phyloP scores from a whole-genome alignment of 179 eudicot species.

The Sideroxylon spinosum region DNA sequence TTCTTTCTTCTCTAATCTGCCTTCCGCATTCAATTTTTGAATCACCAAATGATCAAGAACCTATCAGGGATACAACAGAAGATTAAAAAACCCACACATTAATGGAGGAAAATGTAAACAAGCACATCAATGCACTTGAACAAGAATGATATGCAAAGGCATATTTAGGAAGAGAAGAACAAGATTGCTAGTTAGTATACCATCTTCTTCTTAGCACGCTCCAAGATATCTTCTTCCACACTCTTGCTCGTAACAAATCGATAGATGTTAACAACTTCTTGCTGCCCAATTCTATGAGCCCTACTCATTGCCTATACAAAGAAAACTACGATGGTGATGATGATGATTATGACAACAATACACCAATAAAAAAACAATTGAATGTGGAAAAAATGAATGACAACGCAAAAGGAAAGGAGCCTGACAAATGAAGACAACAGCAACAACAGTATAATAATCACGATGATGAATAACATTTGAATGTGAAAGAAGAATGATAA shows the following conservation, averaged over 20 bases:
- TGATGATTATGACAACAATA: background rate
- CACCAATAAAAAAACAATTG: slow-evolving; percentile 5
- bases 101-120: background rate
- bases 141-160: slow-evolving; percentile 5
- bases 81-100: background rate
- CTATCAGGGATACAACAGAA: slow-evolving; percentile 31
- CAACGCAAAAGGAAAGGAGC: background rate
- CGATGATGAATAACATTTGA: too few relatives aligned
- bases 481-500: background rate
- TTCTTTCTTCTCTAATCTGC: slow-evolving; percentile 93
- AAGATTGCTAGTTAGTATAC: slow-evolving; percentile 30
- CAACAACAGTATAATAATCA: too few relatives aligned
- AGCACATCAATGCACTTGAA: background rate
- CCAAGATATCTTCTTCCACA: slow-evolving; percentile 98
- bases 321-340: background rate
- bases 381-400: background rate
- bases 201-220: slow-evolving; percentile 99
- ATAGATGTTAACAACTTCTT: slow-evolving; percentile 95
- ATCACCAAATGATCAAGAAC: slow-evolving; percentile 98
- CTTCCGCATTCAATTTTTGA: slow-evolving; percentile 98
- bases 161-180: background rate
- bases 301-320: slow-evolving; percentile 88
- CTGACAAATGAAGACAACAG: too few relatives aligned
- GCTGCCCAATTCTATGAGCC: slow-evolving; percentile 99
- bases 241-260: slow-evolving; percentile 98